Evolutionary conservation across 148 eudicot genomes (phyloP).

Genomic region (Rhododendron kiyosumense): DNA sequence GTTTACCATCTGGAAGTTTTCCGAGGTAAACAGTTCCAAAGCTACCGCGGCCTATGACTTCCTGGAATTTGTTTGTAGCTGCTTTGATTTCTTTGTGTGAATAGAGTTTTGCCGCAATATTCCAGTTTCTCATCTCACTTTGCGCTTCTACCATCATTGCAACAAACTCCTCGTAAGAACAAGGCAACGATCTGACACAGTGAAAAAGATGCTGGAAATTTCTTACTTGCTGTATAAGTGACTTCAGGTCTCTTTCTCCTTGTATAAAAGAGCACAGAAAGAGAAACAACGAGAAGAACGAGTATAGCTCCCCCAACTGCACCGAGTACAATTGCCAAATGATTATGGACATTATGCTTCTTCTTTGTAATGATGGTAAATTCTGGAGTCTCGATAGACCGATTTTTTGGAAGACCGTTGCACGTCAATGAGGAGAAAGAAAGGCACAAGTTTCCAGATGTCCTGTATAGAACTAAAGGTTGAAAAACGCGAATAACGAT

Average conservation of each 20-base stretch:
- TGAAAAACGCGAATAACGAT: neutral
- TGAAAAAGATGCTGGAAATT: conserved; percentile 1
- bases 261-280: conserved; percentile 31
- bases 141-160: conserved; percentile 26
- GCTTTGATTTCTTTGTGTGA: conserved; percentile 69
- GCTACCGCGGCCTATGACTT: conserved; percentile 70
- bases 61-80: conserved; percentile 67
- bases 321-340: conserved; percentile 34
- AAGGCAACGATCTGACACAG: neutral
- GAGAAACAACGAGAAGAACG: conserved; percentile 19
- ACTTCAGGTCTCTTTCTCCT: conserved; percentile 33
- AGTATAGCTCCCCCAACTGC: conserved; percentile 42
- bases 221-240: conserved; percentile 33
- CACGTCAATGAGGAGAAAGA: conserved; percentile 46
- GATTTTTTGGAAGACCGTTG: conserved; percentile 24
- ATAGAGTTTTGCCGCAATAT: conserved; percentile 43
- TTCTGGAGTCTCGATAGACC: conserved; percentile 60
- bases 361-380: conserved; percentile 43
- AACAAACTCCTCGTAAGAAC: neutral
- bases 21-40: conserved; percentile 79
- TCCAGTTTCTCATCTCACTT: conserved; percentile 44
- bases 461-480: conserved; percentile 31
- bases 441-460: conserved; percentile 72
- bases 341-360: conserved; percentile 40
- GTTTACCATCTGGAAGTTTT: conserved; percentile 55